Evolutionary conservation across 208 protist genomes (phyloP).

Genomic region (Porcisia hertigi): DNA sequence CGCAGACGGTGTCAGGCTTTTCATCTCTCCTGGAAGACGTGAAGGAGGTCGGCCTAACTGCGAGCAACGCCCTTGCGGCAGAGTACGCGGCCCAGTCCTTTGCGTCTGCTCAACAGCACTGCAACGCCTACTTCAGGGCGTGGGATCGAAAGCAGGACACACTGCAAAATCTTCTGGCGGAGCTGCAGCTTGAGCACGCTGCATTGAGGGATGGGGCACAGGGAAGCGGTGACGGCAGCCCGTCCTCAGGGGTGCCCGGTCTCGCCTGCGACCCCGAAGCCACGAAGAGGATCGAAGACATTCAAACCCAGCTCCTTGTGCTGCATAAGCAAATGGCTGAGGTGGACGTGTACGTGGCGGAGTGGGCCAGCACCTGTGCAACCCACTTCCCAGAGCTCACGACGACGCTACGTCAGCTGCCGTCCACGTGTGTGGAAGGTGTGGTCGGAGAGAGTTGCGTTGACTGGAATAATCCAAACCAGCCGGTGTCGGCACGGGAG

Average conservation of each 20-base stretch:
- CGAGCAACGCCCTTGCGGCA: constrained; percentile 63
- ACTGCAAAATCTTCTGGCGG: constrained; percentile 35
- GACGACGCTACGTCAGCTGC: constrained; percentile 34
- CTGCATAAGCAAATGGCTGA: constrained; percentile 46
- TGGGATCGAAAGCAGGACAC: constrained; percentile 53
- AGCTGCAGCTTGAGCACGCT: constrained; percentile 36
- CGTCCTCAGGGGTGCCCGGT: neutral
- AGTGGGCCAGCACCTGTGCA: constrained; percentile 54
- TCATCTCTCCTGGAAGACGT: constrained; percentile 45
- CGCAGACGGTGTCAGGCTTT: constrained; percentile 18
- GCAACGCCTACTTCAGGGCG: constrained; percentile 51
- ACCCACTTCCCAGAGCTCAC: constrained; percentile 59
- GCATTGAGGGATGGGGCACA: neutral
- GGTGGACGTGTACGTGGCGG: constrained; percentile 42
- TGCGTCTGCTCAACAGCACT: constrained; percentile 36
- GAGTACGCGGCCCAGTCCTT: constrained; percentile 49
- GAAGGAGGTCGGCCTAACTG: constrained; percentile 61
- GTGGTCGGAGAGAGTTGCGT: constrained; percentile 12
- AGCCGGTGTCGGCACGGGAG: neutral
- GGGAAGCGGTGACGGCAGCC: neutral
- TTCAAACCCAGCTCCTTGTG: constrained; percentile 30
- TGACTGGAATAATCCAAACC: neutral
- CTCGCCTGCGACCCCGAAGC: constrained; percentile 12
- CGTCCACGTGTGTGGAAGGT: constrained; percentile 44
- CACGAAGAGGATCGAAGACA: constrained; percentile 26